phyloP scores from a whole-genome alignment of 2,329 filamentous ascomycete species.

The Sodiomyces alkalinus region DNA sequence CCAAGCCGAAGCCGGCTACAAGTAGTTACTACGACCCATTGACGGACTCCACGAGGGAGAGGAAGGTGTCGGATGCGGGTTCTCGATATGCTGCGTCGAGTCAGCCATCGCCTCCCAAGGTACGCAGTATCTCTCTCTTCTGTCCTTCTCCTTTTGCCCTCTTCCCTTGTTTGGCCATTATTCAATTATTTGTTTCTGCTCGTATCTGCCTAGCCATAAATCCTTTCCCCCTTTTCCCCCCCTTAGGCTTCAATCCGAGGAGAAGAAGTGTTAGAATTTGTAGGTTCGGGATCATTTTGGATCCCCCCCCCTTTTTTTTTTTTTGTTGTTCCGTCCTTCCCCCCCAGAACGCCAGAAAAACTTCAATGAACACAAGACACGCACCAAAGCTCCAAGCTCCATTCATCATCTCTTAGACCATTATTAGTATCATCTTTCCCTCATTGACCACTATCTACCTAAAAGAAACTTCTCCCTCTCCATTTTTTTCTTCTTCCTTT shows the following conservation, averaged over 20 bases:
- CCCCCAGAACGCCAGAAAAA: slow-evolving; percentile 3
- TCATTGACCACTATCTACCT: too few relatives aligned
- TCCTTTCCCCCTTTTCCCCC: slow-evolving; percentile 7
- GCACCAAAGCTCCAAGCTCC: too few relatives aligned
- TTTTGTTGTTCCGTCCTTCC: slow-evolving; percentile 9
- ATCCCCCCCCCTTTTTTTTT: slow-evolving; percentile 9
- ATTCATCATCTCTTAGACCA: too few relatives aligned
- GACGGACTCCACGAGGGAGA: slow-evolving; percentile 32
- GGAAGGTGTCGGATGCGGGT: slow-evolving; percentile 25
- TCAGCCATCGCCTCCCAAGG: slow-evolving; percentile 29
- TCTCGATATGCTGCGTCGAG: slow-evolving; percentile 28
- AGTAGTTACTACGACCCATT: slow-evolving; percentile 39
- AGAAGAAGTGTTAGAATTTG: too few relatives aligned
- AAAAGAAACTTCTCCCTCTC: too few relatives aligned
- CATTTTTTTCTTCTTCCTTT: too few relatives aligned
- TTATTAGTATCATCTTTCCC: too few relatives aligned
- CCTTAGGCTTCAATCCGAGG: too few relatives aligned
- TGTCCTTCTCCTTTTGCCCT: background rate
- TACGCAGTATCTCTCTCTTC: slow-evolving; percentile 16
- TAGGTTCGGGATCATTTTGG: too few relatives aligned
- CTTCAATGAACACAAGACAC: too few relatives aligned
- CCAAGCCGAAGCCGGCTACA: slow-evolving; percentile 22
- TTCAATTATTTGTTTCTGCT: background rate
- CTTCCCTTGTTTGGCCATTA: background rate
- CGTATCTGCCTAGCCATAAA: slow-evolving; percentile 8